phyloP scores from a whole-genome alignment of 345 rosid species.

The Pugionium dolabratum region DNA sequence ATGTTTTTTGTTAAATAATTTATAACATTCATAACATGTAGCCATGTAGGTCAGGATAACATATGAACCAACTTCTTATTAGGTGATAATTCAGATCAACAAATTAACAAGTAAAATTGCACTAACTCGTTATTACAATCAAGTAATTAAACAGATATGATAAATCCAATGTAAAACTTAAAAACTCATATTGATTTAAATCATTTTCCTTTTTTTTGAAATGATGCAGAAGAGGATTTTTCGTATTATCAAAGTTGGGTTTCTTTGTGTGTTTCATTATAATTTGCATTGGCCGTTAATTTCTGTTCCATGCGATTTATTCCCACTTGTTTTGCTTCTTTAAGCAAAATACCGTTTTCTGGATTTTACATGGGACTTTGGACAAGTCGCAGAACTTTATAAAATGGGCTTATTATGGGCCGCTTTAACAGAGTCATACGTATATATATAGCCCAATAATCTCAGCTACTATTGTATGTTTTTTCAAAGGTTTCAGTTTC shows the following conservation, averaged over 20 bases:
- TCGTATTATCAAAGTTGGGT: slow-evolving; percentile 6
- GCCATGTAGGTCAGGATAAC: no score
- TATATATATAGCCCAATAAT: not conserved
- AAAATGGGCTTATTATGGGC: not conserved
- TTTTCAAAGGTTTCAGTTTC: no score
- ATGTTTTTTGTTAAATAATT: no score
- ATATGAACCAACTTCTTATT: no score
- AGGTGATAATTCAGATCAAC: no score
- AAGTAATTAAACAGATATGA: no score
- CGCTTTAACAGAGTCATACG: not conserved
- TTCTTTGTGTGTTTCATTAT: slow-evolving; percentile 32
- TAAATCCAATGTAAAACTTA: no score
- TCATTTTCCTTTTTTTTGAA: not conserved
- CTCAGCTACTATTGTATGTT: no score
- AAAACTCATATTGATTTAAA: not conserved
- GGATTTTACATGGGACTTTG: not conserved
- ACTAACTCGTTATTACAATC: no score
- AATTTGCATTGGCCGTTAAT: slow-evolving; percentile 21
- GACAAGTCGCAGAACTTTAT: not conserved
- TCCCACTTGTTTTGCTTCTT: not conserved
- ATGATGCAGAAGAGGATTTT: slow-evolving; percentile 21
- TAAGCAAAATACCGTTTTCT: not conserved
- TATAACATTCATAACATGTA: no score
- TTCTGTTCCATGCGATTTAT: slow-evolving; percentile 3
- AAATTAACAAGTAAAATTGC: no score